A percentile compares a stretch with the other conserved stretches of the same genome.
Evolutionary conservation across 2,329 filamentous ascomycete species (phyloP).

Genomic region (Fusarium tricinctum): DNA sequence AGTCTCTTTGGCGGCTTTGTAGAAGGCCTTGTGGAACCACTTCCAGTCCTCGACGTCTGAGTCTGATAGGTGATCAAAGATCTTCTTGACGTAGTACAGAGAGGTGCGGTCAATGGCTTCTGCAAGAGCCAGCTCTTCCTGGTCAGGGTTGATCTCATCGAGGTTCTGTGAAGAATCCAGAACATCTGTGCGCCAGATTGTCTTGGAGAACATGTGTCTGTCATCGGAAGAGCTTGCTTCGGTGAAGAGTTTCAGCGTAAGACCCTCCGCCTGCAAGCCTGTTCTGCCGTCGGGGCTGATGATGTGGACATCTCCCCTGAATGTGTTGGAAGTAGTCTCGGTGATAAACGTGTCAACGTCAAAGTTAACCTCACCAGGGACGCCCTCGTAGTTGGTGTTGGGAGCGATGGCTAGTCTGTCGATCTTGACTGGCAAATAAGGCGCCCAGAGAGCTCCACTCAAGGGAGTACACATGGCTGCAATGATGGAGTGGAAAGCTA

Average conservation of each 20-base stretch:
- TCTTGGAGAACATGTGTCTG: slow-evolving; percentile 9
- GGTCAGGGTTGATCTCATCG: background rate
- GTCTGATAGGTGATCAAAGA: background rate
- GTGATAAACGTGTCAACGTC: slow-evolving; percentile 12
- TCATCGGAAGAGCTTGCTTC: slow-evolving; percentile 5
- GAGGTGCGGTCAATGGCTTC: slow-evolving; percentile 7
- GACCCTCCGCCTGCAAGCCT: slow-evolving; percentile 1
- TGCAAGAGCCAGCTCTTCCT: slow-evolving; percentile 5
- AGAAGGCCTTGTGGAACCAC: slow-evolving; percentile 9
- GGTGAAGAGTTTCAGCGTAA: background rate
- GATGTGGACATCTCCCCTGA: slow-evolving; percentile 8
- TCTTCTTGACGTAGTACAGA: slow-evolving; percentile 1
- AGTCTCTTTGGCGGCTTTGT: slow-evolving; percentile 3
- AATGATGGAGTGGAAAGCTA: slow-evolving; percentile 8
- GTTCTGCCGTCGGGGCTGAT: background rate
- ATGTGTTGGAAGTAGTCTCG: background rate
- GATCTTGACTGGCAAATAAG: slow-evolving; percentile 6
- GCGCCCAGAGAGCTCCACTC: slow-evolving; percentile 8
- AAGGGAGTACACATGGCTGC: slow-evolving; percentile 3
- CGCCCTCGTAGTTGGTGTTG: background rate
- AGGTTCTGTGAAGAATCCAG: background rate
- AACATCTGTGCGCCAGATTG: background rate
- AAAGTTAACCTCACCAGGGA: slow-evolving; percentile 2
- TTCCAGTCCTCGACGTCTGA: background rate
- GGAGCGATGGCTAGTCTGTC: slow-evolving; percentile 6